Evolutionary conservation across 2,329 filamentous ascomycete genomes (phyloP), one percentile per base, ranked within the genome.

Genomic region (Didymella pinodella): DNA sequence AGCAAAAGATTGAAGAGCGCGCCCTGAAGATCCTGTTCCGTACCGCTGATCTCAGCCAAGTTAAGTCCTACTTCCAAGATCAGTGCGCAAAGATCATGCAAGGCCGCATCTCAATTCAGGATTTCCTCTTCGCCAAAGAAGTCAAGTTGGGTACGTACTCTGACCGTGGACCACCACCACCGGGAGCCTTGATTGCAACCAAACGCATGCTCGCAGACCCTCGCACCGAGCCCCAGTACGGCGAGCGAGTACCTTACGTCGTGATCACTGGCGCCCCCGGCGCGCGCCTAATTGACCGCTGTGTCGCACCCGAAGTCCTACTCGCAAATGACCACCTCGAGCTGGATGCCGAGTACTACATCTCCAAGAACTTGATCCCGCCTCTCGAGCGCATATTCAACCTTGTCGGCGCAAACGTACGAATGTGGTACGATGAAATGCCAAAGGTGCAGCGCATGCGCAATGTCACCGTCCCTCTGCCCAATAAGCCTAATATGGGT

Each of bases 301-400:
- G 93, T 72, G 91, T 99, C 0, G 86, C 92, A 31, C 95, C 95
- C 0, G 93, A 97, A 68, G 88, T 89, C 10, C 82, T 98, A 4
- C 83, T 98, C 1, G 81, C 86, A 52, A 91, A 91, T 65, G 87
- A 91, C 22, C 86, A 94, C 68, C 85, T 90, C 49, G 88, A 92
- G 67, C 85, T 99, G 18, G 95, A 99, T 71, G 89, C 93, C 0
- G 93, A 97, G 67, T 99, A 99, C 78, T 99, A 99, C 80, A 98
- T 99, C 70, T 87, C 86, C 18, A 98, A 97, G 80, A 98, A 97
- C 73, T 75, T 99, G 8, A 96, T 99, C 48, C 95, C 95, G 6
- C 95, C 95, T 0, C 84, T 99, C 0, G 94, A 98, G 77, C 89
- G 95, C 28, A 97, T 99, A 65, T 97, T 99, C 81, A 97, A 95